Evolutionary conservation across 2,329 filamentous ascomycete species (phyloP), one percentile per base, ranked within the genome.

Genomic region (Fusarium sarcochroum): DNA sequence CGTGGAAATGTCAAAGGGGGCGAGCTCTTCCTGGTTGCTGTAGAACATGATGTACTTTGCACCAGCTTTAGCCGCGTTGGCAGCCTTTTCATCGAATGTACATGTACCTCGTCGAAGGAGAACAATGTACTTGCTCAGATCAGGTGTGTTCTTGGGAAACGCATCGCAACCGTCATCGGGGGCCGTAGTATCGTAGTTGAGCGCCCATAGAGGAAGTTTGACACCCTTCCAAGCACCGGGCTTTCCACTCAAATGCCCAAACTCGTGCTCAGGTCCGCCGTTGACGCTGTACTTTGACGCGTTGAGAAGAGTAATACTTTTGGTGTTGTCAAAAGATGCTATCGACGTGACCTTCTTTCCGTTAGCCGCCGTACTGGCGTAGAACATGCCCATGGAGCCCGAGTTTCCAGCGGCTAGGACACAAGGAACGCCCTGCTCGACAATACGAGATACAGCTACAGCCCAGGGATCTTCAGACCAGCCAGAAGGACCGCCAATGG

Each of bases 21-120:
- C 66, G 4, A 81, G 78, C 15, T 77, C 80, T 8, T 69, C 65
- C 18, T 51, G 64, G 65, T 86, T 87, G 80, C 90, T 90, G 77
- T 90, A 91, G 70, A 89, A 80, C 67, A 91, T 77, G 54, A 91
- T 76, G 66, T 90, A 89, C 72, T 85, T 84, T 49, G 87, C 89
- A 13, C 89, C 89, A 48, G 82, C 81, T 8, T 80, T 82, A 3
- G 79, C 83, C 6, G 85, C 85, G 59, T 88, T 86, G 40, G 78
- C 72, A 3, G 83, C 83, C 79, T 91, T 90, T 14, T 81, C 70
- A 3, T 80, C 79, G 60, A 89, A 89, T 0, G 81, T 81, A 75
- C 89, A 91, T 10, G 78, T 83, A 48, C 88, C 88, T 23, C 87
- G 84, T 46, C 86, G 86, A 38, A 91, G 80, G 10, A 91, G 83